phyloP scores from a whole-genome alignment of 75 land plant species.

The Adiantum capillusveneris region DNA sequence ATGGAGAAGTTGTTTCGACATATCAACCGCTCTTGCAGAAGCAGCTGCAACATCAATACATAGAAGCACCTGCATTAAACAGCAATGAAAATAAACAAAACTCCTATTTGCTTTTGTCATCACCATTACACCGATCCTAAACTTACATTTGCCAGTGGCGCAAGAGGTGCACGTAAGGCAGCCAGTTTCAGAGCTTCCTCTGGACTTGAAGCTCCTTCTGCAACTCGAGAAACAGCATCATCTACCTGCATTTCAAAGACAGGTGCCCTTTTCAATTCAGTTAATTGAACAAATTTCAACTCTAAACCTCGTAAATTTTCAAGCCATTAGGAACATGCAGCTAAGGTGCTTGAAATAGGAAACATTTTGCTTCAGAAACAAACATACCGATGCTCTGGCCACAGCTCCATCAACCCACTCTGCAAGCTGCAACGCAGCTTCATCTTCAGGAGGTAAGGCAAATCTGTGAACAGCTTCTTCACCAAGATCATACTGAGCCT shows the following conservation, averaged over 20 bases:
- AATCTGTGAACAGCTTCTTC: slow-evolving; percentile 89
- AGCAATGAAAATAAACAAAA: too few relatives aligned
- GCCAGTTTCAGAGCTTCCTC: slow-evolving; percentile 57
- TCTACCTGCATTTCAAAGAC: slow-evolving; percentile 44
- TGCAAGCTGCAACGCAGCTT: slow-evolving; percentile 73
- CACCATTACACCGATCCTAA: too few relatives aligned
- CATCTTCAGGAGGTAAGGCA: slow-evolving; percentile 83
- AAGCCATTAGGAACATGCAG: too few relatives aligned
- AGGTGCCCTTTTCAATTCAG: too few relatives aligned
- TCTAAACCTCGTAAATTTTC: too few relatives aligned
- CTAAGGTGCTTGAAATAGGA: too few relatives aligned
- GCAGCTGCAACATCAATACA: slow-evolving; percentile 88
- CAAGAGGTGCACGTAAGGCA: slow-evolving; percentile 57
- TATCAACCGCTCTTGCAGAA: slow-evolving; percentile 49
- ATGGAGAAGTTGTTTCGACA: slow-evolving; percentile 66
- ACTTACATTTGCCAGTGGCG: slow-evolving; percentile 73
- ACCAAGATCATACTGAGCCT: slow-evolving; percentile 86
- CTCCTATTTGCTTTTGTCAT: too few relatives aligned
- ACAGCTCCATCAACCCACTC: slow-evolving; percentile 90
- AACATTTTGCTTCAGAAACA: neutral
- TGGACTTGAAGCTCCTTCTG: slow-evolving; percentile 42
- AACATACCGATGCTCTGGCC: slow-evolving; percentile 54
- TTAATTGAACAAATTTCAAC: too few relatives aligned
- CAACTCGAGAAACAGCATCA: slow-evolving; percentile 68
- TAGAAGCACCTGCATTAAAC: slow-evolving; percentile 65